These are phyloP conservation scores for Pyrenopolyporus hunteri DNA, from an alignment of 495 filamentous ascomycete genomes.

Conservation along the genomic window DNA sequence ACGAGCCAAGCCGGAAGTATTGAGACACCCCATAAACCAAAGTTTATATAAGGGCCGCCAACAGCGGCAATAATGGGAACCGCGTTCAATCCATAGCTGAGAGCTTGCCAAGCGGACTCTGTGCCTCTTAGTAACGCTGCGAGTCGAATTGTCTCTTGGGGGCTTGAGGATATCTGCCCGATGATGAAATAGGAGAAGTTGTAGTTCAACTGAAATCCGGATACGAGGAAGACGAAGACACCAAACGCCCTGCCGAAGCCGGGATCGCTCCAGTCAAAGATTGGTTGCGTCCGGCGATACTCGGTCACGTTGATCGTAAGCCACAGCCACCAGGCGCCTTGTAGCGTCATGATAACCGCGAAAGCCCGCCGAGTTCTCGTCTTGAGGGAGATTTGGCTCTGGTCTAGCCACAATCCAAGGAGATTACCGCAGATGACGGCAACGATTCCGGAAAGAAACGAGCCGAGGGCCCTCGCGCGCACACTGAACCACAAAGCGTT, in stretches of 20 bases:
- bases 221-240: constrained; percentile 63
- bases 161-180: constrained; percentile 59
- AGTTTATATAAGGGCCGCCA: constrained; percentile 67
- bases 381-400: constrained; percentile 54
- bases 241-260: constrained; percentile 65
- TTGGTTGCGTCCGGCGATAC: constrained; percentile 56
- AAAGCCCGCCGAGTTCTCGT: constrained; percentile 50
- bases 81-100: constrained; percentile 65
- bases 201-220: constrained; percentile 69
- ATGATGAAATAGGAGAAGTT: constrained; percentile 70
- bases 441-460: constrained; percentile 65
- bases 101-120: constrained; percentile 66
- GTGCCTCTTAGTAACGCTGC: constrained; percentile 65
- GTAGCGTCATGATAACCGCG: constrained; percentile 54
- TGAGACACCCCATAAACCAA: constrained; percentile 63
- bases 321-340: constrained; percentile 69
- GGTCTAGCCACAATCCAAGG: constrained; percentile 63
- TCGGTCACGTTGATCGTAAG: constrained; percentile 61
- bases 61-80: constrained; percentile 63
- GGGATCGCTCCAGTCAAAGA: constrained; percentile 61
- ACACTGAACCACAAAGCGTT: constrained; percentile 64
- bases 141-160: constrained; percentile 65
- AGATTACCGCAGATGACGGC: constrained; percentile 63
- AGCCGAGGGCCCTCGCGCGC: constrained; percentile 65
- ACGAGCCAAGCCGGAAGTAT: constrained; percentile 66